Base-by-base conservation (phyloP, 148 eudicot genomes). In the Mesembryanthemum crystallinum region DNA sequence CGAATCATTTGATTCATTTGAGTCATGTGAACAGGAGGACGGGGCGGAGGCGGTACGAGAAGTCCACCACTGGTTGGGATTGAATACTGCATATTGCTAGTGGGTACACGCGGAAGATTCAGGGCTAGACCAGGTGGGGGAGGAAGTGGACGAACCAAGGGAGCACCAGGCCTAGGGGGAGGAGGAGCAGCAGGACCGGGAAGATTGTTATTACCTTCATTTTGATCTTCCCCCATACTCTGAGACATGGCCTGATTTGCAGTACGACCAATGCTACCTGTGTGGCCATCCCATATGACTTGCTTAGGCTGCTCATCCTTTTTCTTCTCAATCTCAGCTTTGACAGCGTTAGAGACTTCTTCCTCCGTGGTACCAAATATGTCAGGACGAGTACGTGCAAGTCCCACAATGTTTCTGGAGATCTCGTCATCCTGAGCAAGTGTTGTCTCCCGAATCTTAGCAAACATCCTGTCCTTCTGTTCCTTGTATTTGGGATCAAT, bases 401-500 rank as follows among this genome's bases (percentile, higher is more conserved):
- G 96, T 32, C 91, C 91, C 24, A 89, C 91, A 76, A 91, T 91
- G 69, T 91, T 91, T 81, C 85, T 84, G 18, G 96, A 86, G 8
- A 91, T 89, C 52, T 91, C 96, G 73, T 91, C 96, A 67, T 91
- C 96, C 32, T 84, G 84, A 43, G 96, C 96, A 85, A 91, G 96
- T 55, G 96, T 91, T 1, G 96, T 91, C 78, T 91, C 96, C 25
- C 89, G 81, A 72, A 91, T 87, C 88, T 91, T 91, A 35, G 96
- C 96, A 91, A 91, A 88, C 96, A 91, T 91, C 82, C 92, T 85
- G 28, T 91, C 96, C 82, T 87, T 91, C 57, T 91, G 96, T 68
- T 91, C 96, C 86, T 89, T 91, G 81, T 84, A 91, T 82, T 91
- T 91, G 51, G 96, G 96, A 88, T 91, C 96, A 77, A 91, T 91